phyloP scores from a whole-genome alignment of 306 rosid species.

The Lathyrus aphaca region DNA sequence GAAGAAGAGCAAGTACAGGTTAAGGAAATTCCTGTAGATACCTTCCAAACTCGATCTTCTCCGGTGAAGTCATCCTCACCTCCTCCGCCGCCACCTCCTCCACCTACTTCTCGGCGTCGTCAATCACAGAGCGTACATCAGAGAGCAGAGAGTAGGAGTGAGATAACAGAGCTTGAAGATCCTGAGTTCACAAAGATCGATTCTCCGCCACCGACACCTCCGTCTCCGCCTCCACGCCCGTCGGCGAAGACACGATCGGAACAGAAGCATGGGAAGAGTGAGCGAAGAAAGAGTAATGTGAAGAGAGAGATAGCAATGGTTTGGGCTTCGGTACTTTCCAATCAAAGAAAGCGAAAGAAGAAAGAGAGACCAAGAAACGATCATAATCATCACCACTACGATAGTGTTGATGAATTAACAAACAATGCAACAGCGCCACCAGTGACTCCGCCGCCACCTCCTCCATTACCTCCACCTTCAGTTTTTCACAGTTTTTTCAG shows the following conservation, averaged over 20 bases:
- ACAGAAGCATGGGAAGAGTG: constrained; percentile 24
- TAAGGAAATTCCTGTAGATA: constrained; percentile 74
- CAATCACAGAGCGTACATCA: constrained; percentile 13
- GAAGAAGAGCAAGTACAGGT: constrained; percentile 17
- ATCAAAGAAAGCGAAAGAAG: constrained; percentile 63
- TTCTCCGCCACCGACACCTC: constrained; percentile 34
- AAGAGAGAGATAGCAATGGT: constrained; percentile 61
- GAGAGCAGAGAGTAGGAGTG: not conserved
- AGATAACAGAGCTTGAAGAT: constrained; percentile 38
- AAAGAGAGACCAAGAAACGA: constrained; percentile 43
- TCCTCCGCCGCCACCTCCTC: constrained; percentile 53
- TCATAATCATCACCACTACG: constrained; percentile 38
- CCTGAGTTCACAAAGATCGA: constrained; percentile 11
- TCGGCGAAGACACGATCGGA: constrained; percentile 43
- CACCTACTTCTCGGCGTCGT: constrained; percentile 20
- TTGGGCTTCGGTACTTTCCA: constrained; percentile 67
- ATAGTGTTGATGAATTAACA: constrained; percentile 36
- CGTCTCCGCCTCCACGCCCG: constrained; percentile 13
- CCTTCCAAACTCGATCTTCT: constrained; percentile 36
- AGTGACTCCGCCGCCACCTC: constrained; percentile 64
- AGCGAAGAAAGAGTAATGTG: constrained; percentile 49
- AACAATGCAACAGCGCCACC: constrained; percentile 40
- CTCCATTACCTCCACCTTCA: constrained; percentile 68
- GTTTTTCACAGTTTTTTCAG: constrained; percentile 66
- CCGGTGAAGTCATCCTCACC: constrained; percentile 42